These are phyloP conservation scores for Kalmusia sp. DNA, from an alignment of 2,329 filamentous ascomycete genomes.

Conservation along the genomic window DNA sequence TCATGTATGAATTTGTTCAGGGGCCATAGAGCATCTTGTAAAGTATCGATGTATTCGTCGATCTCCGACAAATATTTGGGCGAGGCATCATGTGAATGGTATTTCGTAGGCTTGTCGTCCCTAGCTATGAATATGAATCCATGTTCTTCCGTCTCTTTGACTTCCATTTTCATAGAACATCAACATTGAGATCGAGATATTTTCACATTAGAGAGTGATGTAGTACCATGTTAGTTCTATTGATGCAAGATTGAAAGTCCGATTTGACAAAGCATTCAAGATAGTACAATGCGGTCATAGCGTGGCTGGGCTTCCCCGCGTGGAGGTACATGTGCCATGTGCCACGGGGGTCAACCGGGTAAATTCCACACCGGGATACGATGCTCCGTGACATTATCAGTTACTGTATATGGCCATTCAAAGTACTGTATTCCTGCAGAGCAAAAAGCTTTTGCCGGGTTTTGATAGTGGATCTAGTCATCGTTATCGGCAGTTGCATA, in stretches of 20 bases:
- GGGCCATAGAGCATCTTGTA: constrained; percentile 45
- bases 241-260: not conserved
- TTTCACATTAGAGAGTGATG: not conserved
- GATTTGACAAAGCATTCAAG: constrained; percentile 1
- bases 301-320: not conserved
- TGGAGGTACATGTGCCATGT: constrained; percentile 11
- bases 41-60: constrained; percentile 7
- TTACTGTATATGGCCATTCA: constrained; percentile 13
- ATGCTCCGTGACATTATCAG: constrained; percentile 12
- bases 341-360: constrained; percentile 11
- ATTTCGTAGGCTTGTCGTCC: not conserved
- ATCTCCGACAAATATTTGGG: constrained; percentile 14
- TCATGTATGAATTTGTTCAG: constrained; percentile 28
- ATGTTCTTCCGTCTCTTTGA: constrained; percentile 18
- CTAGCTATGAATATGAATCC: constrained; percentile 16
- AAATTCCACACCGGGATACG: constrained; percentile 16
- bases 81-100: not conserved
- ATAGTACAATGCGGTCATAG: not conserved
- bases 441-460: not conserved
- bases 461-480: not conserved
- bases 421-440: not conserved
- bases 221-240: not conserved
- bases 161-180: constrained; percentile 2
- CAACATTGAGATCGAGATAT: not conserved
- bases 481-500: constrained; percentile 18